Evolutionary conservation across 805 yeast genomes (phyloP).

Genomic region (Gaillardinia entomophila): DNA sequence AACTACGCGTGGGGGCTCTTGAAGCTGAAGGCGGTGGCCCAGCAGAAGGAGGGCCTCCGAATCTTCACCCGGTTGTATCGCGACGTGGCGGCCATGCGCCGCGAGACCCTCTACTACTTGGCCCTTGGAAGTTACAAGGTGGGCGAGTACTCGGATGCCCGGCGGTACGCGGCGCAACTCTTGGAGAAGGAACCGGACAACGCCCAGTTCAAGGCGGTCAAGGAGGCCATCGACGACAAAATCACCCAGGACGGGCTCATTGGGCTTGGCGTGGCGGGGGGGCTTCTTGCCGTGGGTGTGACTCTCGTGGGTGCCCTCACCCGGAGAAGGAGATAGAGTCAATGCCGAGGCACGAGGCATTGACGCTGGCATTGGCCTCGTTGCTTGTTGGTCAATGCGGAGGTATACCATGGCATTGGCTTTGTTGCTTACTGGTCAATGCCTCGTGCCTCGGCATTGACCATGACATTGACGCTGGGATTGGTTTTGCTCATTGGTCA

Average conservation of each 20-base stretch:
- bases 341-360: too few species aligned
- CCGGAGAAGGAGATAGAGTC: slow-evolving; percentile 20
- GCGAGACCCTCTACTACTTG: slow-evolving; percentile 86
- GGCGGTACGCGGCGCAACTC: slow-evolving; percentile 77
- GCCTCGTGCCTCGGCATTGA: too few species aligned
- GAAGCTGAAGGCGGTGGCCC: slow-evolving; percentile 55
- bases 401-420: too few species aligned
- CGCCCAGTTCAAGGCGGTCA: slow-evolving; percentile 65
- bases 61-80: slow-evolving; percentile 66
- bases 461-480: too few species aligned
- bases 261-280: slow-evolving; percentile 84
- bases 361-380: too few species aligned
- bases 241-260: slow-evolving; percentile 82
- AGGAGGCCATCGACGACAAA: slow-evolving; percentile 74
- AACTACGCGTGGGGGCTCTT: slow-evolving; percentile 96
- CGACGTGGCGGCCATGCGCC: slow-evolving; percentile 73
- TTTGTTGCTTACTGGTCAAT: too few species aligned
- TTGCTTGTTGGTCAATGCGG: too few species aligned
- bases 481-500: too few species aligned
- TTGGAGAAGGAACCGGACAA: slow-evolving; percentile 80
- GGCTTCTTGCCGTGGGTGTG: slow-evolving; percentile 79
- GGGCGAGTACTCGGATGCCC: slow-evolving; percentile 81
- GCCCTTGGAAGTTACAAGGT: slow-evolving; percentile 83
- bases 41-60: slow-evolving; percentile 75
- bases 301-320: slow-evolving; percentile 46